Base-by-base conservation (phyloP, 106 monocot species). In the Dendrobium huoshanense region DNA sequence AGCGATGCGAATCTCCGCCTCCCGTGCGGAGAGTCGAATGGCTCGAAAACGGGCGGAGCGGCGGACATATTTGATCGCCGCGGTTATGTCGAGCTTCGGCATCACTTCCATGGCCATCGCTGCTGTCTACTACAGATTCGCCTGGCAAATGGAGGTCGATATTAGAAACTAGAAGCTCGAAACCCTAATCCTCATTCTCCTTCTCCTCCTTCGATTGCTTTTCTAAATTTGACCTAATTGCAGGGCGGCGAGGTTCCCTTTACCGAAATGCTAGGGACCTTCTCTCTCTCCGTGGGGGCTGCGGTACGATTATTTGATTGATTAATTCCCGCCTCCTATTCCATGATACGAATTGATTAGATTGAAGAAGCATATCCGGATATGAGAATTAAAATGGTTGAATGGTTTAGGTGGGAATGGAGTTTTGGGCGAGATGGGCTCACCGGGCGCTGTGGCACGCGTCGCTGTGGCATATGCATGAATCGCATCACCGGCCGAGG, bases 401-500 rank as follows among this genome's bases (percentile, higher is more conserved):
- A 19, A 13, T 49, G 29, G 2, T 2, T 22, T 58, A 95, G 95
- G 95, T 96, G 24, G 95, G 95, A 31, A 96, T 96, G 93, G 95
- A 96, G 85, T 96, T 89, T 41, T 96, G 95, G 95, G 93, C 95
- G 48, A 61, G 89, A 70, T 95, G 95, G 95, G 95, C 95, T 44
- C 95, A 95, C 85, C 78, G 77, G 10, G 86, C 88, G 80, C 88
- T 95, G 68, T 95, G 95, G 95, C 95, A 95, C 83, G 92, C 93
- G 4, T 95, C 95, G 56, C 77, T 95, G 56, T 95, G 95, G 95
- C 85, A 91, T 75, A 95, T 95, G 93, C 95, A 95, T 89, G 91
- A 93, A 81, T 93, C 95, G 72, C 95, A 95, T 83, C 95, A 95
- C 88, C 86, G 85, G 9, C 88, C 95, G 37, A 80, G 95, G 75